Conservation (phyloP, 345 rosid genomes). For the Hypericum androsaemum region DNA sequence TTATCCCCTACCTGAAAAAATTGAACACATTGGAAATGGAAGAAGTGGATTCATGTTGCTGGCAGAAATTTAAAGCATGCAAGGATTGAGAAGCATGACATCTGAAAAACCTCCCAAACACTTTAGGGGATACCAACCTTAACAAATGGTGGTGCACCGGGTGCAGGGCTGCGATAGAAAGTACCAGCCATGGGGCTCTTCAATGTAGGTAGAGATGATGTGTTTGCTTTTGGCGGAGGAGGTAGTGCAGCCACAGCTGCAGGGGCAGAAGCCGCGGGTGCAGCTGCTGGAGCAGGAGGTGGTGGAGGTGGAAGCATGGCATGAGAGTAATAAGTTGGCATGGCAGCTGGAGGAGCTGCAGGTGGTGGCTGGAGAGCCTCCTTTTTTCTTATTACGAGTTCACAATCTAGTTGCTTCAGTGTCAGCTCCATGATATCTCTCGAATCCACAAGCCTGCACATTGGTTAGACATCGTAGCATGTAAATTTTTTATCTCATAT, state of each 20-base stretch:
- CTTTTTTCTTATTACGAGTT: slow-evolving; percentile 67
- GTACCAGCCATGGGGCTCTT: slow-evolving; percentile 98
- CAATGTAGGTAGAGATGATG: slow-evolving; percentile 30
- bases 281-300: slow-evolving; percentile 23
- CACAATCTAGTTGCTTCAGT: slow-evolving; percentile 76
- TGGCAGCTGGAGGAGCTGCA: slow-evolving; percentile 28
- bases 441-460: slow-evolving; percentile 84
- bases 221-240: slow-evolving; percentile 31
- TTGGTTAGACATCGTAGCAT: too few relatives aligned
- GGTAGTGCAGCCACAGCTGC: slow-evolving; percentile 30
- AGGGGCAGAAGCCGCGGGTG: slow-evolving; percentile 30
- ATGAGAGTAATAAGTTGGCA: slow-evolving; percentile 42
- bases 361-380: slow-evolving; percentile 62
- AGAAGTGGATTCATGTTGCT: not conserved
- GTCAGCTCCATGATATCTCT: slow-evolving; percentile 77
- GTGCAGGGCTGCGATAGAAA: slow-evolving; percentile 72
- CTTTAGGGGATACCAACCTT: slow-evolving; percentile 34
- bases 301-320: slow-evolving; percentile 33
- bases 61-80: not conserved
- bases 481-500: not conserved
- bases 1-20: slow-evolving; percentile 74
- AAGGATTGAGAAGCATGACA: too few relatives aligned
- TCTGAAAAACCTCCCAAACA: not conserved
- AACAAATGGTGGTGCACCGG: slow-evolving; percentile 87
- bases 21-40: not conserved